A percentile compares a stretch with the other conserved stretches of the same genome.
Conservation (phyloP, 1,284 basidiomycete species). For the Fomes fomentarius region DNA sequence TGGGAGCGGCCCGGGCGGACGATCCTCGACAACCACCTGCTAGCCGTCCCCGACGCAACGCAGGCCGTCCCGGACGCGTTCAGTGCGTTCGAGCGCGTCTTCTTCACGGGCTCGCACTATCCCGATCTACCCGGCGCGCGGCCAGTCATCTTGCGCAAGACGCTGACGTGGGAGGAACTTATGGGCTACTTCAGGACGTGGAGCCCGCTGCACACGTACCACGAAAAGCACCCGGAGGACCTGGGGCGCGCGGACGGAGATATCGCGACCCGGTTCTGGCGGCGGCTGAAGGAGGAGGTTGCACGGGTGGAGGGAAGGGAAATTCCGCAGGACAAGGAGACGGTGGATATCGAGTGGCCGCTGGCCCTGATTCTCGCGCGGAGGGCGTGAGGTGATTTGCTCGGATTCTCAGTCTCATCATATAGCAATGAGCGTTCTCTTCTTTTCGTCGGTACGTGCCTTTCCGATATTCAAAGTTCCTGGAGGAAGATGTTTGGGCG, state of each 20-base stretch:
- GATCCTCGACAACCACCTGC: slow-evolving; percentile 74
- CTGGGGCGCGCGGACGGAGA: slow-evolving; percentile 52
- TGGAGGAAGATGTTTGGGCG: no score
- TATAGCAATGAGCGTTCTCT: no score
- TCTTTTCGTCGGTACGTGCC: no score
- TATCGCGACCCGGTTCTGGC: slow-evolving; percentile 66
- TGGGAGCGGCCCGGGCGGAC: slow-evolving; percentile 83
- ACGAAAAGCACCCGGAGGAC: slow-evolving; percentile 68
- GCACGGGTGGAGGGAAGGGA: slow-evolving; percentile 39
- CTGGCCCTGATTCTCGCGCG: slow-evolving; percentile 64
- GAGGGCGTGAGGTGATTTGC: slow-evolving; percentile 13
- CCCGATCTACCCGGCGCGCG: slow-evolving; percentile 46
- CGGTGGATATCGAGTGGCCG: slow-evolving; percentile 73
- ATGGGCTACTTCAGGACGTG: slow-evolving; percentile 74
- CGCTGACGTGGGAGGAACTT: slow-evolving; percentile 66
- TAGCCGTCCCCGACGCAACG: slow-evolving; percentile 66
- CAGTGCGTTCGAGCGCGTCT: slow-evolving; percentile 50
- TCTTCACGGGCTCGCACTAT: slow-evolving; percentile 57
- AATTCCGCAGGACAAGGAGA: slow-evolving; percentile 43
- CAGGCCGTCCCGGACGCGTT: slow-evolving; percentile 38
- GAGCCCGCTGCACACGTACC: slow-evolving; percentile 74
- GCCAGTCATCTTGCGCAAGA: slow-evolving; percentile 62
- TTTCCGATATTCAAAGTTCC: no score
- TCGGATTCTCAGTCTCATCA: neutral
- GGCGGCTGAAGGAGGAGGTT: slow-evolving; percentile 48